phyloP scores from a whole-genome alignment of 2,329 filamentous ascomycete species.

The Botryotinia globosa region DNA sequence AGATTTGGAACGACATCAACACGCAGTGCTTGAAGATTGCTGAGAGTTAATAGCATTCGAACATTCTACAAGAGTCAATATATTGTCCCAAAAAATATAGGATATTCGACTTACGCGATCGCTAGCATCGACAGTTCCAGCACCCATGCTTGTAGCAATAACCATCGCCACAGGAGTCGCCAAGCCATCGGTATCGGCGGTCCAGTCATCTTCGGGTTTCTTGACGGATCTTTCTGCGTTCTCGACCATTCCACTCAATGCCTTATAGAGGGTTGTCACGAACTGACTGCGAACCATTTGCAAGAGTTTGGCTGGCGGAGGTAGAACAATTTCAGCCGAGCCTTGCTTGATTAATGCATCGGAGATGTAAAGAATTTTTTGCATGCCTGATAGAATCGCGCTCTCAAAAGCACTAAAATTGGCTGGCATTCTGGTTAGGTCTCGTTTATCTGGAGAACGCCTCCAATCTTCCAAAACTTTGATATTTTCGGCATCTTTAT shows the following conservation, averaged over 20 bases:
- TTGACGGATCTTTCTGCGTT: constrained; percentile 78
- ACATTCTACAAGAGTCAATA: constrained; percentile 62
- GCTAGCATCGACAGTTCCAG: constrained; percentile 51
- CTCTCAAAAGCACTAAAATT: constrained; percentile 85
- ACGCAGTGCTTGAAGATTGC: constrained; percentile 83
- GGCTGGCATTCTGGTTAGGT: constrained; percentile 87
- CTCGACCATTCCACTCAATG: constrained; percentile 92
- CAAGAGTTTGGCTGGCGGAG: constrained; percentile 81
- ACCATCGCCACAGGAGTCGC: constrained; percentile 36
- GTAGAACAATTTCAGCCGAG: constrained; percentile 73
- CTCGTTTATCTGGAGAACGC: constrained; percentile 73
- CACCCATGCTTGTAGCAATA: constrained; percentile 43
- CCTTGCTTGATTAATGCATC: constrained; percentile 68
- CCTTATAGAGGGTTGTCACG: constrained; percentile 90
- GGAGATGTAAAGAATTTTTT: constrained; percentile 91
- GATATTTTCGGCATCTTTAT: constrained; percentile 86
- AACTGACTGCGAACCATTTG: constrained; percentile 92
- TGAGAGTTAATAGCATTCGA: constrained; percentile 89
- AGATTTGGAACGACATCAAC: constrained; percentile 80
- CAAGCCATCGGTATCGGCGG: constrained; percentile 36
- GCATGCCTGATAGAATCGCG: constrained; percentile 78
- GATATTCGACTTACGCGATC: constrained; percentile 47
- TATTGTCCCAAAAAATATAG: constrained; percentile 13
- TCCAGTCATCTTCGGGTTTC: constrained; percentile 47
- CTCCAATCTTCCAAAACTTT: constrained; percentile 94